Evolutionary conservation across 1,284 basidiomycete species (phyloP), one percentile per base, ranked within the genome.

Genomic region (Dichomitus squalens): DNA sequence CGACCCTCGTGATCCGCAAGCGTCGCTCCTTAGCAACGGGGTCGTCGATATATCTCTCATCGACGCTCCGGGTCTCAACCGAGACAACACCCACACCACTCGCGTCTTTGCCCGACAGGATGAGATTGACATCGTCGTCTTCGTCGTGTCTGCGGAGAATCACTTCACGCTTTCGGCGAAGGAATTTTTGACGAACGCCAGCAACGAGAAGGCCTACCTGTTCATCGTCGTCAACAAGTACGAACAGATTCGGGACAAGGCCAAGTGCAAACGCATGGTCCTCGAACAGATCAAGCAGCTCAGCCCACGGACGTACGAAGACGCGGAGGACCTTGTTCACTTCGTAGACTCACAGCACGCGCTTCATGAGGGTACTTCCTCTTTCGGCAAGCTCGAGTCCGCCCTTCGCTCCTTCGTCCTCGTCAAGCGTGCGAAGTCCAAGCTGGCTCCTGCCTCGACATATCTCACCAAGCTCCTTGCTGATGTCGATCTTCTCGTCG

Each of bases 201-300:
- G 91, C 74, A 92, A 95, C 70, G 97, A 99, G 77, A 99, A 99
- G 79, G 95, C 96, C 0, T 97, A 97, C 72, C 80, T 99, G 36
- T 99, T 99, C 79, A 92, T 99, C 68, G 97, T 99, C 48, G 96
- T 99, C 71, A 99, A 99, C 84, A 96, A 98, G 75, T 99, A 90
- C 72, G 95, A 95, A 69, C 90, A 93, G 71, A 98, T 99, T 75
- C 85, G 87, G 70, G 93, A 98, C 82, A 98, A 98, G 80, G 92
- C 92, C 49, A 93, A 95, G 75, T 99, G 96, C 76, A 86, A 87
- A 68, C 84, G 92, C 48, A 76, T 90, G 21, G 93, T 99, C 46
- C 84, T 98, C 47, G 95, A 99, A 60, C 96, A 99, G 76, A 95
- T 99, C 80, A 91, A 88, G 69, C 84, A 93, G 68, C 85, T 99